phyloP scores from a whole-genome alignment of 805 yeast species.

The Zygosaccharomyces kombuchaensis region DNA sequence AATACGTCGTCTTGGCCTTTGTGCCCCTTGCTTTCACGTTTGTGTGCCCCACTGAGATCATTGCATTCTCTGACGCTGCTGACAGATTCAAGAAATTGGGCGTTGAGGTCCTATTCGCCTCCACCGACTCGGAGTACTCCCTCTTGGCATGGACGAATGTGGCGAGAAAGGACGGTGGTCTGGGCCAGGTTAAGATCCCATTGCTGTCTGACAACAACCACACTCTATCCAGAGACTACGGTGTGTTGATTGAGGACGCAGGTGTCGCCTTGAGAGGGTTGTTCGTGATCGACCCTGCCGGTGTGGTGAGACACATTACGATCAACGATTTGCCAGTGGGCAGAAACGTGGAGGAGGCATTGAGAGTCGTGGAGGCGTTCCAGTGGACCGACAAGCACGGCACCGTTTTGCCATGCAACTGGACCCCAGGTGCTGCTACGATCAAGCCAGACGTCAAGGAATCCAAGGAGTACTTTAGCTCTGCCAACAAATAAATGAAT shows the following conservation, averaged over 20 bases:
- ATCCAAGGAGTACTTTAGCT: slow-evolving; percentile 74
- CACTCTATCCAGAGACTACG: slow-evolving; percentile 90
- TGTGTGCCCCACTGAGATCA: slow-evolving; percentile 98
- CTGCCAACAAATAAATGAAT: slow-evolving; percentile 44
- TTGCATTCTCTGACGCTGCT: slow-evolving; percentile 96
- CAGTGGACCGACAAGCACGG: slow-evolving; percentile 99
- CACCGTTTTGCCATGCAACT: slow-evolving; percentile 99
- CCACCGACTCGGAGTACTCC: slow-evolving; percentile 98
- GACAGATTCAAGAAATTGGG: slow-evolving; percentile 83
- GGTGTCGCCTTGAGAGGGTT: slow-evolving; percentile 98
- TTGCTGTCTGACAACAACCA: slow-evolving; percentile 96
- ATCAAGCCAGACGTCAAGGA: slow-evolving; percentile 77
- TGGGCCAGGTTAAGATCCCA: slow-evolving; percentile 93
- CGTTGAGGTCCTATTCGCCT: slow-evolving; percentile 88
- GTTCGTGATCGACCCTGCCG: slow-evolving; percentile 96
- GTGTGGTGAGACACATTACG: slow-evolving; percentile 91
- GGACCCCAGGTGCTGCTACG: slow-evolving; percentile 93
- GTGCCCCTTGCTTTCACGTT: slow-evolving; percentile 99
- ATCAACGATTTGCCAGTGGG: slow-evolving; percentile 99
- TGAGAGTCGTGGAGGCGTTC: slow-evolving; percentile 98
- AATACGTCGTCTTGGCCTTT: slow-evolving; percentile 96
- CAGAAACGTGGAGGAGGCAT: slow-evolving; percentile 96
- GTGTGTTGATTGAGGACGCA: slow-evolving; percentile 93
- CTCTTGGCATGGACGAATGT: slow-evolving; percentile 97
- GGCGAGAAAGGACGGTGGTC: slow-evolving; percentile 96